Evolutionary conservation across 1,284 basidiomycete genomes (phyloP), one percentile per base, ranked within the genome.

Genomic region (Macrocystidia cucumis): DNA sequence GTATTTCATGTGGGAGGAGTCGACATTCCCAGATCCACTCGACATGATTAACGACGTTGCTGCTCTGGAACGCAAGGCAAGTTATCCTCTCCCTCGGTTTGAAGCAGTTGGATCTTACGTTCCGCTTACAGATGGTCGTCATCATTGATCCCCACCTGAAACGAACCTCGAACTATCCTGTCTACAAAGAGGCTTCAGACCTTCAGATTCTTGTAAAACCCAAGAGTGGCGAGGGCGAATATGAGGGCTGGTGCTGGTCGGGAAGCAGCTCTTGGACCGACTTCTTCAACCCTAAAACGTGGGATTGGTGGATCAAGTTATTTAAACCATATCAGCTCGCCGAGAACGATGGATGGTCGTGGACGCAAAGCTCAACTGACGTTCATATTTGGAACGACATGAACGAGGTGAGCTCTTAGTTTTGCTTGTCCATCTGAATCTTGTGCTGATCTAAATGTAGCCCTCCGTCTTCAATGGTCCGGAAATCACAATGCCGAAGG

Each of bases 171-270:
- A 63, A 77, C 39, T 95, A 93, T 55, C 88, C 89, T 3, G 83
- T 88, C 11, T 98, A 91, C 67, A 71, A 85, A 41, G 75, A 89
- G 52, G 90, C 92, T 1, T 76, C 79, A 14, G 87, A 95, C 4
- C 69, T 79, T 18, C 81, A 73, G 31, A 56, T 97, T 4, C 74
- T 98, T 16, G 80, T 93, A 50, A 96, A 92, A 58, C 75, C 79
- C 21, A 72, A 78, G 26, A 72, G 72, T 19, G 87, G 91, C 37
- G 72, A 84, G 39, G 73, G 69, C 30, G 91, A 98, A 58, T 95
- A 89, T 52, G 92, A 97, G 53, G 95, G 95, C 17, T 97, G 91
- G 91, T 99, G 96, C 63, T 99, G 95, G 95, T 79, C 87, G 25
- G 96, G 96, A 19, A 88, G 82, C 52, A 88, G 83, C 35, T 86